Evolutionary conservation across 768 basidiomycete species (phyloP).

Genomic region (Amanita rimosa): DNA sequence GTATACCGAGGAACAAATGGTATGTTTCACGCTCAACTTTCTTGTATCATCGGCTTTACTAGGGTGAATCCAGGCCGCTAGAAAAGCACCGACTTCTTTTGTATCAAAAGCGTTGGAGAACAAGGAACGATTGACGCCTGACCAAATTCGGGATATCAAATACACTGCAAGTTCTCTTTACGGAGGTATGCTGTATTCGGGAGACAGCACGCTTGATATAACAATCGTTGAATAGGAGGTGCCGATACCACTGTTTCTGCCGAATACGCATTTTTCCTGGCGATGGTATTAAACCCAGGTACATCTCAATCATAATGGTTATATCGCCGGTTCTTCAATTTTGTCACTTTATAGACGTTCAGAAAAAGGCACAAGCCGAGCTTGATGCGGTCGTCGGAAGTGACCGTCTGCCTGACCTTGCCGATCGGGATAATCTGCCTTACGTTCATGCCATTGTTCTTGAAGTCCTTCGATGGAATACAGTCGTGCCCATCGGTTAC

Average conservation of each 20-base stretch:
- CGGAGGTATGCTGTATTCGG: constrained; percentile 20
- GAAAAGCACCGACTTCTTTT: constrained; percentile 31
- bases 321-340: background rate
- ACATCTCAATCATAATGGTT: background rate
- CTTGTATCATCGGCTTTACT: background rate
- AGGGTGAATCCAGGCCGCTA: constrained; percentile 10
- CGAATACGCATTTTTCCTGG: constrained; percentile 21
- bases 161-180: constrained; percentile 25
- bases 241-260: constrained; percentile 33
- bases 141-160: constrained; percentile 27
- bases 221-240: constrained; percentile 19
- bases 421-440: constrained; percentile 33
- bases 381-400: constrained; percentile 30
- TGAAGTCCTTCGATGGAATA: constrained; percentile 39
- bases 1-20: constrained; percentile 36
- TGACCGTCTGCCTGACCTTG: constrained; percentile 24
- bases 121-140: constrained; percentile 18
- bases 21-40: constrained; percentile 11
- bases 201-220: background rate
- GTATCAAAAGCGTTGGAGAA: constrained; percentile 23
- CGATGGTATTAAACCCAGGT: background rate
- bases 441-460: constrained; percentile 35
- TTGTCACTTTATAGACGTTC: constrained; percentile 26
- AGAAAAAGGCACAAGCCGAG: constrained; percentile 40
- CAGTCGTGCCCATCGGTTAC: constrained; percentile 33